These are phyloP conservation scores for Pleurotus giganteus DNA, from an alignment of 768 basidiomycete genomes.

Conservation along the genomic window DNA sequence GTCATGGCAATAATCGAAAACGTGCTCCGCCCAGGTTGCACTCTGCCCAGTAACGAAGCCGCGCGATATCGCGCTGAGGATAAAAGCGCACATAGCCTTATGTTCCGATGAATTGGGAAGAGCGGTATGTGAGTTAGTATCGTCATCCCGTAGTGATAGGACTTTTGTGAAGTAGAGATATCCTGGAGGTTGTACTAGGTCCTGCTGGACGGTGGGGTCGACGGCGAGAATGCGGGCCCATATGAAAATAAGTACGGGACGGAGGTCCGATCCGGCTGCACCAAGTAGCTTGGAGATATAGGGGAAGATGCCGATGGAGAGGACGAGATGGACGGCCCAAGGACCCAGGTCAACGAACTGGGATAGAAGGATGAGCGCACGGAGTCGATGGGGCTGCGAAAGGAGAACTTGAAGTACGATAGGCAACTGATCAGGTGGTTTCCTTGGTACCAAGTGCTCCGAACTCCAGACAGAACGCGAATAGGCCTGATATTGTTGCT, in stretches of 20 bases:
- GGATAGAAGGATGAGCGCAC: slow-evolving; percentile 92
- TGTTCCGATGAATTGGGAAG: slow-evolving; percentile 95
- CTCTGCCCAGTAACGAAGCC: slow-evolving; percentile 84
- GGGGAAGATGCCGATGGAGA: slow-evolving; percentile 97
- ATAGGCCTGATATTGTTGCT: slow-evolving; percentile 13
- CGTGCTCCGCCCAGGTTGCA: slow-evolving; percentile 74
- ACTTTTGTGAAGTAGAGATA: slow-evolving; percentile 87
- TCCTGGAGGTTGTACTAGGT: slow-evolving; percentile 79
- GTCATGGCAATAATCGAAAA: slow-evolving; percentile 86
- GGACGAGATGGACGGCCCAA: slow-evolving; percentile 95
- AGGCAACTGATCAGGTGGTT: slow-evolving; percentile 95
- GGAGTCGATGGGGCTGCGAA: slow-evolving; percentile 92
- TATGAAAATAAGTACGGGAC: slow-evolving; percentile 97
- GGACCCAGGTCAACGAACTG: slow-evolving; percentile 98
- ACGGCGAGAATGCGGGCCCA: slow-evolving; percentile 98
- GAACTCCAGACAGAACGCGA: slow-evolving; percentile 22
- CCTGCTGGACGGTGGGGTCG: slow-evolving; percentile 89
- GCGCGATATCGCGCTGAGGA: slow-evolving; percentile 83
- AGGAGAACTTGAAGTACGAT: slow-evolving; percentile 97
- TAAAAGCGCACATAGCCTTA: slow-evolving; percentile 98
- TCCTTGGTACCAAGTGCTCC: slow-evolving; percentile 72
- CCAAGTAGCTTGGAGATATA: slow-evolving; percentile 97
- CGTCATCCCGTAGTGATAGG: slow-evolving; percentile 66
- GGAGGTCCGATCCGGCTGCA: slow-evolving; percentile 92
- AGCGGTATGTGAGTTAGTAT: slow-evolving; percentile 29